These are phyloP conservation scores for Bipolaris gigantea DNA, from an alignment of 2,329 filamentous ascomycete genomes.

Conservation along the genomic window DNA sequence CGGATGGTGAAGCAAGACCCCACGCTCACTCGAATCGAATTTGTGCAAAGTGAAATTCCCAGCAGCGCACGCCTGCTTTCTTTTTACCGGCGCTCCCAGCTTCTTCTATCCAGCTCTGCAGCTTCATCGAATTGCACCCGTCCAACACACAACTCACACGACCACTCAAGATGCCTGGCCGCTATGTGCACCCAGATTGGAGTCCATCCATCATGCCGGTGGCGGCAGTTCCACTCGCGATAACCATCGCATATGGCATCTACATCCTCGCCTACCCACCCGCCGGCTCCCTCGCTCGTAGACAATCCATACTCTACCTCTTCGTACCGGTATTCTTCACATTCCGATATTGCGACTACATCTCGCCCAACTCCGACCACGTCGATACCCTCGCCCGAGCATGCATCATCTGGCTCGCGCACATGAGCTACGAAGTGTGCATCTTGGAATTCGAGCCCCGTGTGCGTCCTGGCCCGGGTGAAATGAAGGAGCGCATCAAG, in stretches of 20 bases:
- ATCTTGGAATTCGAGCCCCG: conserved; percentile 12
- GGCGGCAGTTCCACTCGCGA: neutral
- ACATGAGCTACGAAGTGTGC: conserved; percentile 20
- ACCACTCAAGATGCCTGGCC: neutral
- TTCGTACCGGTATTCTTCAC: conserved; percentile 14
- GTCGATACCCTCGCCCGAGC: conserved; percentile 22
- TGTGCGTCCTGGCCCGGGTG: neutral
- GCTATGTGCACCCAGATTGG: neutral
- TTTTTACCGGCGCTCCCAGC: neutral
- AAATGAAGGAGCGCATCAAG: conserved; percentile 2
- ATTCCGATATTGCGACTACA: conserved; percentile 9
- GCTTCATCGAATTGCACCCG: neutral
- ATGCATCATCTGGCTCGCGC: conserved; percentile 23
- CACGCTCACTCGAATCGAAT: neutral
- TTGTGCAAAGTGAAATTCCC: neutral
- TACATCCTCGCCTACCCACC: conserved; percentile 24
- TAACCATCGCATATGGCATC: conserved; percentile 8
- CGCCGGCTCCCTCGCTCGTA: conserved; percentile 6
- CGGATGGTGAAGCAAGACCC: neutral
- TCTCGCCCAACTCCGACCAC: conserved; percentile 6
- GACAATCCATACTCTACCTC: conserved; percentile 13
- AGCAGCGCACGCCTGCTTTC: neutral
- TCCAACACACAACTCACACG: neutral
- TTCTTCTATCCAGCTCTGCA: neutral
- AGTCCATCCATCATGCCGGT: neutral